Evolutionary conservation across 2,329 filamentous ascomycete genomes (phyloP).

Genomic region (Epichloe sylvatica): DNA sequence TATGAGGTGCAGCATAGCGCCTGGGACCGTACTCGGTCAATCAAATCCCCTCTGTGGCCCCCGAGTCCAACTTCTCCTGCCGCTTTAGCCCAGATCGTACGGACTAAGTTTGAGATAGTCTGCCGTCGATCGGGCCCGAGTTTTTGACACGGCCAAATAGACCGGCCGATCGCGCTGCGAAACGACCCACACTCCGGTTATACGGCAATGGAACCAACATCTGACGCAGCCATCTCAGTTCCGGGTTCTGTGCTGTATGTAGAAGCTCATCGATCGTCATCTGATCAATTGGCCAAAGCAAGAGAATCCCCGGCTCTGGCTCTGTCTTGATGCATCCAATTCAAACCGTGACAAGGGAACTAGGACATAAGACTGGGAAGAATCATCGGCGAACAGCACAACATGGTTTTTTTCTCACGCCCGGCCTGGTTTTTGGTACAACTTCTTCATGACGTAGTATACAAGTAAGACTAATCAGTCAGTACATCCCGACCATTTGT

Average conservation of each 20-base stretch:
- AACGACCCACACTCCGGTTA: neutral
- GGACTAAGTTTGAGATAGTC: neutral
- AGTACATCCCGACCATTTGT: neutral
- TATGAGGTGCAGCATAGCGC: neutral
- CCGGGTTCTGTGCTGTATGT: neutral
- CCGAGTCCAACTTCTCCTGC: neutral
- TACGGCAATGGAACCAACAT: neutral
- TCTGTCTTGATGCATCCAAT: too few species aligned
- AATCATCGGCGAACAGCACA: too few species aligned
- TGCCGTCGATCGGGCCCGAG: neutral
- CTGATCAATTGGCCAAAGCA: neutral
- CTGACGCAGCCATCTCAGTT: neutral
- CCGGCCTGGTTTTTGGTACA: neutral
- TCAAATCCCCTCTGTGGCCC: neutral
- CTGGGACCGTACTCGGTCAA: neutral
- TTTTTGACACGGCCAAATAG: neutral
- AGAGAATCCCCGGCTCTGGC: too few species aligned
- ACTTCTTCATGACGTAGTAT: neutral
- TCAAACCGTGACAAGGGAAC: too few species aligned
- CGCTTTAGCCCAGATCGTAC: neutral
- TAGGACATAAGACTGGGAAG: too few species aligned
- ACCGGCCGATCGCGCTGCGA: neutral
- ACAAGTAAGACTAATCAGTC: neutral
- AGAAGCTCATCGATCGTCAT: neutral
- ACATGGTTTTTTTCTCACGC: too few species aligned